Evolutionary conservation across 306 rosid species (phyloP), one percentile per base, ranked within the genome.

Genomic region (Macrotyloma uniflorum): DNA sequence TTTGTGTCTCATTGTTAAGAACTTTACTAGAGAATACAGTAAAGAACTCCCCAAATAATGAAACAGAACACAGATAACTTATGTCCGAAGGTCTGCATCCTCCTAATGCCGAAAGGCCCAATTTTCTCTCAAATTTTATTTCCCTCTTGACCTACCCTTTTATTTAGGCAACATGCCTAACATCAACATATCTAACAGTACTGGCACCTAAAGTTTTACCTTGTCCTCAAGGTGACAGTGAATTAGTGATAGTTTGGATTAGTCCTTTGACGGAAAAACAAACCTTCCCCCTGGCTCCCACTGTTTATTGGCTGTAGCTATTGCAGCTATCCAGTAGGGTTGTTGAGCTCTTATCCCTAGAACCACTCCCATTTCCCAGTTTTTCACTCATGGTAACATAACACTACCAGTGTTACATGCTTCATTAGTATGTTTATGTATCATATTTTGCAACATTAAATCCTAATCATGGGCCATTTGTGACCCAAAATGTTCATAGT

Each of bases 311-410:
- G 20, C 75, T 46, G 22, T 26, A 69, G 51, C 43, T 69, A 47
- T n/a, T 47, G 75, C 30, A 49, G 28, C 62, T 49, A 70, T 70
- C 19, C 19, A 51, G 35, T 63, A 63, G 26, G 47, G 36, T 63
- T 33, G 15, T 63, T 33, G 26, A 14, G 18, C 47, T 15, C 69
- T 18, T 63, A 63, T 35, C 69, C 47, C 18, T 33, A 13, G 47
- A 33, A 63, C 24, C 28, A 8, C 28, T 35, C 69, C 45, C 28
- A 63, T 63, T 35, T 35, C 28, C 4, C 46, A 8, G 15, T 6
- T 30, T 32, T 63, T 13, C 22, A 8, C 26, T 38, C 43, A 7
- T 62, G 22, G 76, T 53, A 53, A 53, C 65, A 2, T 35, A 53
- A 53, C 46, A 72, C 32, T 71, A 51, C 22, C 6, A 5, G 3